A percentile compares a stretch with the other conserved stretches of the same genome.
phyloP scores from a whole-genome alignment of 768 basidiomycete genomes.

The Tephrocybe sp. region DNA sequence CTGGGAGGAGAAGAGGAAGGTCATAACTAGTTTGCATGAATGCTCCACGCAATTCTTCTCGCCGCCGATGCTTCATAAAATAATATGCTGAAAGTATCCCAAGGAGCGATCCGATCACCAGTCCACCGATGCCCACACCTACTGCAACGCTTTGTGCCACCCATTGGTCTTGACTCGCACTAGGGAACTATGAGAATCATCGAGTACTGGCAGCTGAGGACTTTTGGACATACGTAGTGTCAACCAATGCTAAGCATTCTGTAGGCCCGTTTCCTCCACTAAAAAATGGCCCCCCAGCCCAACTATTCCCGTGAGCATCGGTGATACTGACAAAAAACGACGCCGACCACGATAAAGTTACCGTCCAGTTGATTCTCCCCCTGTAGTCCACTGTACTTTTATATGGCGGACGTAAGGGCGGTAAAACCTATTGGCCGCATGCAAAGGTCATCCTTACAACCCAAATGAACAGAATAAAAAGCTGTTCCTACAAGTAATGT shows the following conservation, averaged over 20 bases:
- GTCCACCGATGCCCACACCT: slow-evolving; percentile 38
- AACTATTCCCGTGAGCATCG: slow-evolving; percentile 47
- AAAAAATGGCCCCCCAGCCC: slow-evolving; percentile 60
- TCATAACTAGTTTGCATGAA: slow-evolving; percentile 25
- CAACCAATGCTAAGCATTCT: slow-evolving; percentile 37
- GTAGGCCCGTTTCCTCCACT: slow-evolving; percentile 42
- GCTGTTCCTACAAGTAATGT: slow-evolving; percentile 46
- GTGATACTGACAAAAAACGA: slow-evolving; percentile 56
- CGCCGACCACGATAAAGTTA: slow-evolving; percentile 47
- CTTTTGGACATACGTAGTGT: slow-evolving; percentile 17
- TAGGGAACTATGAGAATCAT: neutral
- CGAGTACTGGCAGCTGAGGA: neutral
- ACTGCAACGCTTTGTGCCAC: slow-evolving; percentile 24
- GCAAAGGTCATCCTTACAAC: neutral
- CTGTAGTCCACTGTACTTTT: slow-evolving; percentile 48
- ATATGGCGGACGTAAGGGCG: slow-evolving; percentile 57
- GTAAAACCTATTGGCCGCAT: slow-evolving; percentile 45
- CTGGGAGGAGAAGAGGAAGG: slow-evolving; percentile 20
- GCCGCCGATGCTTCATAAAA: slow-evolving; percentile 28
- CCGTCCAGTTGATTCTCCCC: slow-evolving; percentile 56
- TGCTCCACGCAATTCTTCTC: slow-evolving; percentile 19
- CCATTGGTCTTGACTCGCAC: too few relatives aligned
- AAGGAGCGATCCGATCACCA: slow-evolving; percentile 33
- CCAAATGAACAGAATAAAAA: too few relatives aligned
- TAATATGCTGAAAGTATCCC: slow-evolving; percentile 31